Evolutionary conservation across 2,329 filamentous ascomycete genomes (phyloP), one percentile per base, ranked within the genome.

Genomic region (Diaporthe vexans): DNA sequence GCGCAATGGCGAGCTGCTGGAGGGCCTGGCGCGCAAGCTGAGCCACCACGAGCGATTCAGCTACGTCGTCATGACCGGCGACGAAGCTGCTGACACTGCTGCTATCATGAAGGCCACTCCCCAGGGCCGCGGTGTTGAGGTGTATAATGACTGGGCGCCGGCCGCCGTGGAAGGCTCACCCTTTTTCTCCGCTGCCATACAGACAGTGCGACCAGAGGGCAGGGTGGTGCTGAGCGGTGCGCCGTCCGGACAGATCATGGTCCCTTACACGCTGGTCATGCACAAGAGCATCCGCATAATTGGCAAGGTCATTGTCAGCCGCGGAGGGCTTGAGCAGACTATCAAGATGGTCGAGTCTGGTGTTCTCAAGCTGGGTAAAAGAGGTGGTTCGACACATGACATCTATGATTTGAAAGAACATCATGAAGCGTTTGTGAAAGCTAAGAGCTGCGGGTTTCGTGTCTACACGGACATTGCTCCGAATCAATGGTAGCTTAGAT

Each of bases 1-100:
- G 1, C 78, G 86, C 29, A 85, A 85, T 74, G 73, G 79, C 69
- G 73, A 76, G 9, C 72, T 75, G 26, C 76, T 85, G 21, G 77
- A 75, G 15, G 77, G 76, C 26, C 73, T 86, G 51, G 78, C 29
- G 54, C 15, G 26, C 15, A 57, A 57, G 54, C 54, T 57, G 7
- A 29, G 54, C 15, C 8, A 57, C 17, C 26, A 57, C 9, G 54
- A 57, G 4, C 54, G 54, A 17, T 57, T 57, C 54, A 35, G 54
- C 26, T 57, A 33, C 54, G 54, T 57, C 13, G 54, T 57, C 15
- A 57, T 57, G 54, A 57, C 54, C 17, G 54, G 54, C 4, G 54
- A 57, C 10, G 29, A 57, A 3, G 26, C 54, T 21, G 54, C 26
- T 21, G 54, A 57, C 2, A 19, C 54, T 33, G 54, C 54, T 1